Conservation (phyloP, 257 asterid species). For the Capsicum pubescens region DNA sequence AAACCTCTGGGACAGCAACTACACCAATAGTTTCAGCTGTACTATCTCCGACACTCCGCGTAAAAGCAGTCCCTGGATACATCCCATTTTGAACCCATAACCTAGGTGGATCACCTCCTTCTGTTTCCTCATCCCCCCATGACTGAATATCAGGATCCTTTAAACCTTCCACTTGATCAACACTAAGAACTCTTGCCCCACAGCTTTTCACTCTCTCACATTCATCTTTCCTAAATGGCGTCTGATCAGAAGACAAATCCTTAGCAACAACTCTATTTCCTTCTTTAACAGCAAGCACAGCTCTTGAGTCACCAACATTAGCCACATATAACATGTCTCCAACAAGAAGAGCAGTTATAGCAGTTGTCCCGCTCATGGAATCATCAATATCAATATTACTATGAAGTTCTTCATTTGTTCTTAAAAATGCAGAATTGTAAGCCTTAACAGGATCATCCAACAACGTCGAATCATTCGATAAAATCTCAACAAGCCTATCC, state of each 20-base stretch:
- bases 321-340: conserved; percentile 87
- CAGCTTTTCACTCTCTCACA: conserved; percentile 88
- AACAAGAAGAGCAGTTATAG: conserved; percentile 72
- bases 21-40: conserved; percentile 91
- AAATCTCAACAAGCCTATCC: conserved; percentile 73
- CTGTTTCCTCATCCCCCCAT: conserved; percentile 94
- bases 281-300: conserved; percentile 82
- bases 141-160: conserved; percentile 87
- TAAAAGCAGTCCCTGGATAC: conserved; percentile 97
- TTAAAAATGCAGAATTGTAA: conserved; percentile 65
- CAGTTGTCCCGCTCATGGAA: conserved; percentile 98
- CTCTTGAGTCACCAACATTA: conserved; percentile 94
- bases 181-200: conserved; percentile 94
- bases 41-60: conserved; percentile 88
- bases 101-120: conserved; percentile 95
- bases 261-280: conserved; percentile 65
- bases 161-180: conserved; percentile 94
- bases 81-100: conserved; percentile 91
- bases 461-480: conserved; percentile 61
- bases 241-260: conserved; percentile 84
- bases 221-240: conserved; percentile 94
- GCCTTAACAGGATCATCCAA: conserved; percentile 86
- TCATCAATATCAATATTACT: conserved; percentile 71
- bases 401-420: conserved; percentile 83
- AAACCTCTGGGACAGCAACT: conserved; percentile 82